These are phyloP conservation scores for Colletotrichum sublineola DNA, from an alignment of 2,329 filamentous ascomycete genomes.

Conservation along the genomic window DNA sequence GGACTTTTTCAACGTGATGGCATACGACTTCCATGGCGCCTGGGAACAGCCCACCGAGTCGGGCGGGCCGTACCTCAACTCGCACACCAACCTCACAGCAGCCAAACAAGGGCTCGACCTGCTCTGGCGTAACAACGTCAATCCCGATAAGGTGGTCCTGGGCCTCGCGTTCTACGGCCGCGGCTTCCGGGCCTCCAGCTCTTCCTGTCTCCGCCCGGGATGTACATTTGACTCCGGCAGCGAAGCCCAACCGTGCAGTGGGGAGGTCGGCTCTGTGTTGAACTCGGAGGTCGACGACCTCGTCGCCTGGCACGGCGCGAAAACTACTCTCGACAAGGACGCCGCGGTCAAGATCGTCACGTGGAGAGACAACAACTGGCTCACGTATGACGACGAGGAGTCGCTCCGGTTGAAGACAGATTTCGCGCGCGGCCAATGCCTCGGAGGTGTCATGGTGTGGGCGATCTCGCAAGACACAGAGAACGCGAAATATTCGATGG, in stretches of 20 bases:
- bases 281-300: slow-evolving; percentile 47
- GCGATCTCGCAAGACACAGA: slow-evolving; percentile 37
- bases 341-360: slow-evolving; percentile 48
- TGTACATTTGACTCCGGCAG: slow-evolving; percentile 6
- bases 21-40: slow-evolving; percentile 33
- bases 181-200: slow-evolving; percentile 28
- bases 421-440: slow-evolving; percentile 45
- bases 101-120: slow-evolving; percentile 57
- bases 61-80: slow-evolving; percentile 6
- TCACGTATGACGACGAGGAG: slow-evolving; percentile 49
- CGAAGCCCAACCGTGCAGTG: slow-evolving; percentile 40
- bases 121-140: slow-evolving; percentile 60
- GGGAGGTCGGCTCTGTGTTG: slow-evolving; percentile 43
- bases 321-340: slow-evolving; percentile 41
- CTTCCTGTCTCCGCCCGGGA: background rate
- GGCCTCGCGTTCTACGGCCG: slow-evolving; percentile 60
- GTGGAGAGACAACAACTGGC: slow-evolving; percentile 48
- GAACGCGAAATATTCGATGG: background rate
- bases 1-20: slow-evolving; percentile 57
- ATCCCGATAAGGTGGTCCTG: slow-evolving; percentile 56
- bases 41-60: slow-evolving; percentile 49
- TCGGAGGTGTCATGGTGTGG: slow-evolving; percentile 48
- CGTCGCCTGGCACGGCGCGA: slow-evolving; percentile 33
- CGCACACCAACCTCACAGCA: slow-evolving; percentile 57
- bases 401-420: slow-evolving; percentile 39